These are phyloP conservation scores for Torulaspora franciscae DNA, from an alignment of 805 yeast species.

Conservation along the genomic window DNA sequence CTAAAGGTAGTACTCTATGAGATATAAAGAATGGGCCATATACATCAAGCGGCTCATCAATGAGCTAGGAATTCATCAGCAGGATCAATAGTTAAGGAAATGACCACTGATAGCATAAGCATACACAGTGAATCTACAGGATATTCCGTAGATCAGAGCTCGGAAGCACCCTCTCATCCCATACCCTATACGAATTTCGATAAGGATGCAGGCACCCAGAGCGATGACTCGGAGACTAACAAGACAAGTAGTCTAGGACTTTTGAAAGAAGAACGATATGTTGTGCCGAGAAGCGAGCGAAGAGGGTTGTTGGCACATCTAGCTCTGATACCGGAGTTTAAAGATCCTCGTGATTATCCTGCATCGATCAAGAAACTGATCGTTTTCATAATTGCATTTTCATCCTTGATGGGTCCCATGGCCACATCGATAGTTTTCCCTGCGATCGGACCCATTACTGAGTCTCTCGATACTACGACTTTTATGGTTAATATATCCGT, in stretches of 20 bases:
- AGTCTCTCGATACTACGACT: constrained; percentile 51
- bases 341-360: constrained; percentile 66
- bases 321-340: constrained; percentile 60
- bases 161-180: neutral
- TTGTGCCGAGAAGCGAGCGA: constrained; percentile 37
- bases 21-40: neutral
- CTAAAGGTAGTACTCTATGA: too few relatives aligned
- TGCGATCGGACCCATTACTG: constrained; percentile 57
- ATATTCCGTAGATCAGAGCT: neutral
- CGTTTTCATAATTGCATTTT: constrained; percentile 62
- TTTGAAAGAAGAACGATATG: constrained; percentile 16
- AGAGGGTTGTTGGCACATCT: constrained; percentile 55
- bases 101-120: neutral
- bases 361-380: constrained; percentile 45
- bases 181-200: neutral
- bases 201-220: neutral
- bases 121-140: neutral
- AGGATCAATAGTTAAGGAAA: neutral
- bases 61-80: neutral
- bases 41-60: too few relatives aligned
- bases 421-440: constrained; percentile 82
- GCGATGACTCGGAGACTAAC: neutral
- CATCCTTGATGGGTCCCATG: constrained; percentile 82
- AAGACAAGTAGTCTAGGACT: neutral
- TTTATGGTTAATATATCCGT: constrained; percentile 69